Conservation (phyloP, 2,329 filamentous ascomycete species). For the Paracamarosporium sp. region DNA sequence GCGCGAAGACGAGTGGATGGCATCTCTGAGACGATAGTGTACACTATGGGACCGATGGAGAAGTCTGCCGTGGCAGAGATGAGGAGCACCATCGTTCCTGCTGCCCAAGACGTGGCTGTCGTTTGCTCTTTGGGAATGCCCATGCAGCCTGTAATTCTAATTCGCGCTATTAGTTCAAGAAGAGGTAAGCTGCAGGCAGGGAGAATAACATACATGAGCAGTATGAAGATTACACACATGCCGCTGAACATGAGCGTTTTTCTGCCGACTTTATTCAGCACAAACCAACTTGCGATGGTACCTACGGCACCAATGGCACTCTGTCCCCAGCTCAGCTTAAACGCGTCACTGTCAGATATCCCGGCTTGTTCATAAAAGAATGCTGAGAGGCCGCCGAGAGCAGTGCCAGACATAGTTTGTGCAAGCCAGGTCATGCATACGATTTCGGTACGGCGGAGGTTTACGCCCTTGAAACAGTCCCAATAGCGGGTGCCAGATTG, state of each 20-base stretch:
- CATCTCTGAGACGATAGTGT: conserved; percentile 80
- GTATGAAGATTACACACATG: conserved; percentile 2
- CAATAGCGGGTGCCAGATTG: conserved; percentile 70
- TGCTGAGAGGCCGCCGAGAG: conserved; percentile 39
- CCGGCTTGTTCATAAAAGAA: conserved; percentile 53
- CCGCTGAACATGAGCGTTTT: conserved; percentile 5
- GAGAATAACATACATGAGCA: not conserved
- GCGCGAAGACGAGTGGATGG: conserved; percentile 81
- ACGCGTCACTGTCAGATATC: conserved; percentile 38
- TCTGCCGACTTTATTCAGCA: conserved; percentile 54
- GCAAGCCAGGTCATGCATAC: conserved; percentile 57
- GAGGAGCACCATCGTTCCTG: conserved; percentile 14
- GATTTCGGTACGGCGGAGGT: conserved; percentile 79
- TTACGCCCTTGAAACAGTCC: conserved; percentile 81
- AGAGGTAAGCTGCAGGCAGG: too few relatives aligned
- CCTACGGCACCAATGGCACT: not conserved
- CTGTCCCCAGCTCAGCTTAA: conserved; percentile 57
- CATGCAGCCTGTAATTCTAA: conserved; percentile 1
- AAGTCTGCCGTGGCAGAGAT: conserved; percentile 71
- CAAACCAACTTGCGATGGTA: conserved; percentile 32
- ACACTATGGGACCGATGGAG: conserved; percentile 46
- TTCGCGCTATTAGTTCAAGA: not conserved
- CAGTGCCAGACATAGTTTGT: conserved; percentile 42
- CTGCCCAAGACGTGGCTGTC: conserved; percentile 47
- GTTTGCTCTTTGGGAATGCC: not conserved